Base-by-base conservation (phyloP, 192 early-diverging fungal genomes). In the Rhizoclosmatium globosum region DNA sequence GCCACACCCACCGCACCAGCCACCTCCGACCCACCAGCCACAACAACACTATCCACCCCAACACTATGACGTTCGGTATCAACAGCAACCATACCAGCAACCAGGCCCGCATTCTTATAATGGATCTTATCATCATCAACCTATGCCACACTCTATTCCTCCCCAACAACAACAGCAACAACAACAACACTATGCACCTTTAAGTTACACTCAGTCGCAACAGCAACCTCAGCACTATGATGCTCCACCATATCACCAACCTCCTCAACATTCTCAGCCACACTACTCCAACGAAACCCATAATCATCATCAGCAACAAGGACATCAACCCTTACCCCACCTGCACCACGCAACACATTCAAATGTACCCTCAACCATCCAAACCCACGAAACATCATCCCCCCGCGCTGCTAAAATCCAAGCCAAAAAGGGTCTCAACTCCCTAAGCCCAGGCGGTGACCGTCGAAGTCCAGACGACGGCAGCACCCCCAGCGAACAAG, bases 1-100 rank as follows among this genome's bases (percentile, higher is more conserved):
- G 64, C 64, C 13, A 59, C 71, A 73, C n/a, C 3, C 68, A 69
- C 39, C 68, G 15, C 68, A 69, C 2, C 68, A 41, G 1, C 17
- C 41, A 31, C 31, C 31, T 31, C 31, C 31, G 31, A 31, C 31
- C 2, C 68, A 3, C 2, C 13, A 58, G 4, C 71, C 53, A 38
- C 50, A 57, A 21, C 70, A 58, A 47, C 64, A 65, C n/a, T 38
- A 65, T 65, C 31, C 17, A 23, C 64, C 56, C 15, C 56, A 57
- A 21, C n/a, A 57, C 56, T 21, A 57, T 21, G 15, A 57, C 56
- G 15, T 57, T 47, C 68, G 45, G 68, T 39, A 64, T 23, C 64
- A 39, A 64, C 64, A 13, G 68, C 42, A 69, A 17, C 42, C 41
- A 39, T 13, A 13, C 7, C 68, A 69, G 1, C n/a, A 41, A 13